Percentiles rank a stretch among this genome's conserved stretches.
Conservation (phyloP, 805 yeast species). For the Kazachstania taianensis region DNA sequence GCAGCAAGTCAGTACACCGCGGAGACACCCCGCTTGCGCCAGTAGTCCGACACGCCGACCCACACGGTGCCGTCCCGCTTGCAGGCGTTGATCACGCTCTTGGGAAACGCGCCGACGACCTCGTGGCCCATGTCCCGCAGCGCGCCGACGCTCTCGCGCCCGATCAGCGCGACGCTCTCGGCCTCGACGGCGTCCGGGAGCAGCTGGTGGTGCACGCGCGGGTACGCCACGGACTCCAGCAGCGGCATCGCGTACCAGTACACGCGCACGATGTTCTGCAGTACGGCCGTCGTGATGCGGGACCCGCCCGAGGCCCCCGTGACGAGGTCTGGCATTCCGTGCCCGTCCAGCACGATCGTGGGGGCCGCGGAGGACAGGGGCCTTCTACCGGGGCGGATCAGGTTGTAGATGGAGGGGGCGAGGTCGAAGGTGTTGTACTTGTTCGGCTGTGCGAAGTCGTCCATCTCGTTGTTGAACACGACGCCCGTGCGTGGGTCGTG, state of each 20-base stretch:
- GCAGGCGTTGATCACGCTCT: conserved; percentile 52
- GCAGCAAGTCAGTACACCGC: conserved; percentile 5
- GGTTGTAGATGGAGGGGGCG: conserved; percentile 73
- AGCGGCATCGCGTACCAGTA: conserved; percentile 50
- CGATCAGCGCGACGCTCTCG: conserved; percentile 41
- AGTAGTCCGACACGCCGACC: conserved; percentile 78
- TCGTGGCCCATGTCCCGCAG: conserved; percentile 42
- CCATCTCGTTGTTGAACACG: conserved; percentile 84
- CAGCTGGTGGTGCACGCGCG: conserved; percentile 84
- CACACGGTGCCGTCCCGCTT: conserved; percentile 31
- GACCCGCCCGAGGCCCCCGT: conserved; percentile 96
- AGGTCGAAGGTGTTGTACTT: conserved; percentile 67
- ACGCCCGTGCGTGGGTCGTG: conserved; percentile 78
- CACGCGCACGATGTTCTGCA: conserved; percentile 66
- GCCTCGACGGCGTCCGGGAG: conserved; percentile 58
- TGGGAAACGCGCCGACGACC: conserved; percentile 33
- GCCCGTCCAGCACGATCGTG: conserved; percentile 44
- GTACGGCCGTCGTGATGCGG: conserved; percentile 68
- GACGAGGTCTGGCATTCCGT: conserved; percentile 47
- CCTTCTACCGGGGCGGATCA: conserved; percentile 61
- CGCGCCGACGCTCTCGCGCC: conserved; percentile 30
- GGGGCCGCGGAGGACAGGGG: conserved; percentile 84
- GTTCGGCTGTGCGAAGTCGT: conserved; percentile 75
- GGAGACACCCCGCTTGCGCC: conserved; percentile 69
- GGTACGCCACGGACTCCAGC: conserved; percentile 62